A percentile compares a stretch with the other conserved stretches of the same genome.
Conservation (phyloP, 805 yeast species). For the Wickerhamiella spandovensis region DNA sequence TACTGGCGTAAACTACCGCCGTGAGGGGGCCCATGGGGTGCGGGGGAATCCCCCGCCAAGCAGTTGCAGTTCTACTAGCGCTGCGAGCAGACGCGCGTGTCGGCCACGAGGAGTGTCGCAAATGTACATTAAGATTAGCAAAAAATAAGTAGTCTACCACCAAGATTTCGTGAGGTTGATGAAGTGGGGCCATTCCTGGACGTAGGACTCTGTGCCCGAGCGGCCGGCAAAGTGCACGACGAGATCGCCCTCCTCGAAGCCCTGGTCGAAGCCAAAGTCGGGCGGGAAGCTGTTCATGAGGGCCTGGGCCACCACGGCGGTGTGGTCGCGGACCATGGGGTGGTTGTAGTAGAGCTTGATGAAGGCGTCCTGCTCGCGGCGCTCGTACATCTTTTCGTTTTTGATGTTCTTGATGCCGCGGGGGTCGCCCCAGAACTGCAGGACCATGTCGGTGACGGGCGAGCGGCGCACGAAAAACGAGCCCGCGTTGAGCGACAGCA, state of each 20-base stretch:
- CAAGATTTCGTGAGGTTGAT: background rate
- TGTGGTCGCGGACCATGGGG: conserved; percentile 12
- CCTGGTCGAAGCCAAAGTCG: conserved; percentile 1
- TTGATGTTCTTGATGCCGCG: background rate
- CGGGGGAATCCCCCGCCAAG: too few relatives aligned
- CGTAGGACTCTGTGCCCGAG: background rate
- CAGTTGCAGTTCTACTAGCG: too few relatives aligned
- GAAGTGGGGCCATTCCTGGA: background rate
- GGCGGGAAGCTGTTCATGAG: conserved; percentile 20
- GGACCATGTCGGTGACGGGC: conserved; percentile 14
- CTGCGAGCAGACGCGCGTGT: too few relatives aligned
- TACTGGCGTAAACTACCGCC: too few relatives aligned
- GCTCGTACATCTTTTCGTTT: conserved; percentile 8
- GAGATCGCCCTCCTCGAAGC: conserved; percentile 18
- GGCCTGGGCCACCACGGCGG: conserved; percentile 22
- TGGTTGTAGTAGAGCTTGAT: conserved; percentile 13
- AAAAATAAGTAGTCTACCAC: background rate
- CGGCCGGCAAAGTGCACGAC: conserved; percentile 23
- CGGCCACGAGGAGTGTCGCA: too few relatives aligned
- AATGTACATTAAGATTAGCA: background rate
- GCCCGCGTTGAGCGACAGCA: conserved; percentile 23
- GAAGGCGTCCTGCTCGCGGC: conserved; percentile 20
- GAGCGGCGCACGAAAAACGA: conserved; percentile 21
- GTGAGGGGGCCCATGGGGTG: too few relatives aligned
- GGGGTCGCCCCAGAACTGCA: conserved; percentile 24